These are phyloP conservation scores for Arctium lappa DNA, from an alignment of 129 eudicot genomes.

Conservation along the genomic window DNA sequence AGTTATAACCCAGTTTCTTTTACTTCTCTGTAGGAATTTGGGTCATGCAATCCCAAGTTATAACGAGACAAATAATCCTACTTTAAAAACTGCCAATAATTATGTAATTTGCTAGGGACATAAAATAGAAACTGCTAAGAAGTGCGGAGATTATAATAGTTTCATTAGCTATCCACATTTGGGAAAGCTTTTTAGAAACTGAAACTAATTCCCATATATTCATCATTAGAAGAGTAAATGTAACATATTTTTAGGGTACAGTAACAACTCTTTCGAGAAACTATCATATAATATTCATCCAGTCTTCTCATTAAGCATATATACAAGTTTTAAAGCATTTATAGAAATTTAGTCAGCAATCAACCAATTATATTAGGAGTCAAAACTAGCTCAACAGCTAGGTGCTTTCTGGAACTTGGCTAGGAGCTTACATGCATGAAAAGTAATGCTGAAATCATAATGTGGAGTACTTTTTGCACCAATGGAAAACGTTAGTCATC, in stretches of 20 bases:
- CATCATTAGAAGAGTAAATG: not conserved
- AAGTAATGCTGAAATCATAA: constrained; percentile 1
- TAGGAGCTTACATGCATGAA: not conserved
- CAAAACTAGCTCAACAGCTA: not conserved
- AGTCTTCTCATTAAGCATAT: constrained; percentile 7
- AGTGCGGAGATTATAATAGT: not conserved
- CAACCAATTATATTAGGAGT: not conserved
- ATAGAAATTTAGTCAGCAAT: constrained; percentile 1
- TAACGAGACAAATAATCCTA: not conserved
- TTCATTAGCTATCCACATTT: not conserved
- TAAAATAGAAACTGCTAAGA: not conserved
- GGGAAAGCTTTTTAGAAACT: not conserved
- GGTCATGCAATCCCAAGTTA: constrained; percentile 4
- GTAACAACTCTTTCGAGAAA: not conserved
- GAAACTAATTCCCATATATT: not conserved
- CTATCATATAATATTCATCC: constrained; percentile 4
- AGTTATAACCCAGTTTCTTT: not conserved
- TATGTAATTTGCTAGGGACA: constrained; percentile 2
- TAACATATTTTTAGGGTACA: not conserved
- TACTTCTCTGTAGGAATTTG: not conserved
- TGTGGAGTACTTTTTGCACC: not conserved
- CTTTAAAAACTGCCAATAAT: not conserved
- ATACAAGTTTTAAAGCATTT: not conserved
- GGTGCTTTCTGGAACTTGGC: not conserved
- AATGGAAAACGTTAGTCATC: not conserved